phyloP scores from a whole-genome alignment of 2,329 filamentous ascomycete species.

The Phymatotrichopsis omnivora region DNA sequence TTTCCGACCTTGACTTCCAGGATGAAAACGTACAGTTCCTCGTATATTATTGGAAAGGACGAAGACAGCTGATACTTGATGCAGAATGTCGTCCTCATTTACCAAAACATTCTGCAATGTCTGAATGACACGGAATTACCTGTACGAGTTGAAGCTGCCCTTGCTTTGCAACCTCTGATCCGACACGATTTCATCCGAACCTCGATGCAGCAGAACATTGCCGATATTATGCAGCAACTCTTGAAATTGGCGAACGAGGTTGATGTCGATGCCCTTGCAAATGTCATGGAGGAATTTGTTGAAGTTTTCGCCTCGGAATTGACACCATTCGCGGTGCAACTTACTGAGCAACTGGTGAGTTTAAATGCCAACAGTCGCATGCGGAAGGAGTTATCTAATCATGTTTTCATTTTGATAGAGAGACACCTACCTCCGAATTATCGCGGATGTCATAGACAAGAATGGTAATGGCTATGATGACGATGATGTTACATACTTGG shows the following conservation, averaged over 20 bases:
- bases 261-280: constrained; percentile 91
- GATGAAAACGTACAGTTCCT: constrained; percentile 53
- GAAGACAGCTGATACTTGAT: constrained; percentile 3
- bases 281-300: constrained; percentile 99
- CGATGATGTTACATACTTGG: constrained; percentile 79
- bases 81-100: constrained; percentile 80
- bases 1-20: constrained; percentile 93
- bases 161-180: constrained; percentile 90
- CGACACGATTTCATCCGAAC: constrained; percentile 86
- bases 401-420: constrained; percentile 42
- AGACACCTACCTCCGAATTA: constrained; percentile 90
- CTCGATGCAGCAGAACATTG: constrained; percentile 96
- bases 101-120: constrained; percentile 90
- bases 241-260: constrained; percentile 96
- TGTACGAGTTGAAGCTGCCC: constrained; percentile 84
- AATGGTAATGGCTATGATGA: constrained; percentile 63
- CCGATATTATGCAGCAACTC: constrained; percentile 98
- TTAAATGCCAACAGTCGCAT: neutral
- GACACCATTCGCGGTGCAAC: constrained; percentile 89
- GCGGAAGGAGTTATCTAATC: neutral
- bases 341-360: constrained; percentile 72
- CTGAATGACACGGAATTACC: constrained; percentile 93
- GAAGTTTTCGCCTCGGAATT: constrained; percentile 96
- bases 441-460: constrained; percentile 81
- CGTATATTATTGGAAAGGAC: neutral